Conservation (phyloP, 106 monocot genomes). For the Posidonia australis region DNA sequence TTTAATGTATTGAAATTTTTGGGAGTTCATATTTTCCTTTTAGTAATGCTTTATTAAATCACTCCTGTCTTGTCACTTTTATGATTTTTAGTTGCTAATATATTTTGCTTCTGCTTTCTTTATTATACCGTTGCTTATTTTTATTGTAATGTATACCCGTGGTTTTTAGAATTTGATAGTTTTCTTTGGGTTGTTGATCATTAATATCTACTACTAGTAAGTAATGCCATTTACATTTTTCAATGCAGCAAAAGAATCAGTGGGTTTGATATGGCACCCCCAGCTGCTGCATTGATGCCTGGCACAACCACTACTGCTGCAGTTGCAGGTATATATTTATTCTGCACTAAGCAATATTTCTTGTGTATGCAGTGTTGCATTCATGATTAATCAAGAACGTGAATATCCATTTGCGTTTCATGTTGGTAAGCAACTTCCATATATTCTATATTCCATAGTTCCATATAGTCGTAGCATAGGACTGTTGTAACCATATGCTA, state of each 20-base stretch:
- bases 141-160: no score
- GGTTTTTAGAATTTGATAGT: no score
- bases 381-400: constrained; percentile 5
- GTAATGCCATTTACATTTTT: not conserved
- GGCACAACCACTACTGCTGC: constrained; percentile 13
- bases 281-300: constrained; percentile 41
- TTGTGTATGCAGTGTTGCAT: constrained; percentile 10
- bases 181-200: not conserved
- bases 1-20: no score
- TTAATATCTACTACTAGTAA: not conserved
- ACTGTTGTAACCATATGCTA: constrained; percentile 1
- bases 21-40: no score
- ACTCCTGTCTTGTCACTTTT: no score
- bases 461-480: not conserved
- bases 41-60: no score
- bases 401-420: constrained; percentile 10
- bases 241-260: constrained; percentile 68
- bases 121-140: no score
- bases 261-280: constrained; percentile 94
- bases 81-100: no score
- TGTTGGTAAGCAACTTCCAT: constrained; percentile 24
- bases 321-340: constrained; percentile 40
- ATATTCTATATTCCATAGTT: constrained; percentile 3
- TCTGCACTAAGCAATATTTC: not conserved
- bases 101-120: no score